phyloP scores from a whole-genome alignment of 2,329 filamentous ascomycete genomes.

The Cadophora sp. region DNA sequence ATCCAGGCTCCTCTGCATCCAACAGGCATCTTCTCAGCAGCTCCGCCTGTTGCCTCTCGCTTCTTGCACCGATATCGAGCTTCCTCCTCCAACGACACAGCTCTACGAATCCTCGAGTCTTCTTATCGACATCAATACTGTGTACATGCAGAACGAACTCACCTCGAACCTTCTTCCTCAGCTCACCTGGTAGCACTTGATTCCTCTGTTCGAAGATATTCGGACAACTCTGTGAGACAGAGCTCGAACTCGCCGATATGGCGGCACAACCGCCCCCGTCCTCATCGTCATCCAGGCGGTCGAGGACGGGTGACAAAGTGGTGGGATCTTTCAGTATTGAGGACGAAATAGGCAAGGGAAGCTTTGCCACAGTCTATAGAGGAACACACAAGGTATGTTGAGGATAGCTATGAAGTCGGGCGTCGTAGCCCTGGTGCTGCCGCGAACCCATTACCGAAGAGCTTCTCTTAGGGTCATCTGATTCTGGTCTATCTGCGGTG shows the following conservation, averaged over 20 bases:
- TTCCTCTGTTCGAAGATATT: constrained; percentile 19
- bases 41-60: constrained; percentile 17
- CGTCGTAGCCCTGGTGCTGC: neutral
- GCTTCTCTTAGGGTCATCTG: constrained; percentile 28
- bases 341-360: constrained; percentile 94
- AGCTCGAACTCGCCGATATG: constrained; percentile 41
- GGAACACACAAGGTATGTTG: constrained; percentile 77
- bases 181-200: constrained; percentile 43
- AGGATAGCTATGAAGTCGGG: neutral
- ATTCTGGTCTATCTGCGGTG: constrained; percentile 12
- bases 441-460: constrained; percentile 8
- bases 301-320: constrained; percentile 54
- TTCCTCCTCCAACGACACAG: constrained; percentile 18
- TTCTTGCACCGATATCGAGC: constrained; percentile 13
- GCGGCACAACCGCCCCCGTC: constrained; percentile 51
- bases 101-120: constrained; percentile 22
- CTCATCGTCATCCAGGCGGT: constrained; percentile 47
- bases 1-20: constrained; percentile 27
- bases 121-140: constrained; percentile 21
- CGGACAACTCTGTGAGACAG: constrained; percentile 23
- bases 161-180: constrained; percentile 45
- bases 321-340: constrained; percentile 79
- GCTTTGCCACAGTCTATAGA: constrained; percentile 94
- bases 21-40: constrained; percentile 2
- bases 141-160: constrained; percentile 47